A percentile compares a stretch with the other conserved stretches of the same genome.
phyloP scores from a whole-genome alignment of 768 basidiomycete genomes.

The Sarcodon aspratus region DNA sequence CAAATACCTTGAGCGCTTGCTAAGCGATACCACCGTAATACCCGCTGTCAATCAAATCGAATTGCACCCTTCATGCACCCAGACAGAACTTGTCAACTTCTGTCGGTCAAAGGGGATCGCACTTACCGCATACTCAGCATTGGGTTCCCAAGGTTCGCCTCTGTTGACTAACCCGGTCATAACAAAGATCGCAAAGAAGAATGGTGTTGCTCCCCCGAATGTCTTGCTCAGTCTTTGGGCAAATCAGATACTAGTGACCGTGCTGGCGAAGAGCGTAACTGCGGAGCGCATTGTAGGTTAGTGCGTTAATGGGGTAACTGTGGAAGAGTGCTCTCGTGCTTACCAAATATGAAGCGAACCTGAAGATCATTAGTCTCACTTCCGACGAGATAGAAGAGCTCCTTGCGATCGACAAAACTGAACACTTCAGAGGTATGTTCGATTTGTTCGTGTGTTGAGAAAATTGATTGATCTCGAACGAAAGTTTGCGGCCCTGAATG shows the following conservation, averaged over 20 bases:
- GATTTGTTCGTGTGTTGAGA: too few relatives aligned
- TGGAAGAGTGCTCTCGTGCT: neutral
- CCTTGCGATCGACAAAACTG: conserved; percentile 44
- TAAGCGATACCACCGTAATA: conserved; percentile 40
- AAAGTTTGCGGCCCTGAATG: conserved; percentile 41
- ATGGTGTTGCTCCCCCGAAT: conserved; percentile 49
- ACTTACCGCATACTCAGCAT: conserved; percentile 70
- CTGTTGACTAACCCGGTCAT: conserved; percentile 52
- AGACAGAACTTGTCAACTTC: conserved; percentile 52
- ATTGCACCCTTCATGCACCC: conserved; percentile 61
- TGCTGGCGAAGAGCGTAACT: conserved; percentile 72
- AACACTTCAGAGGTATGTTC: conserved; percentile 40
- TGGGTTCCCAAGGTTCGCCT: conserved; percentile 63
- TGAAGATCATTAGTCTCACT: conserved; percentile 47
- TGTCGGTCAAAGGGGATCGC: conserved; percentile 56
- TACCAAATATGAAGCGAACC: conserved; percentile 32
- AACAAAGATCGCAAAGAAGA: conserved; percentile 46
- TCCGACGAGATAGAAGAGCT: conserved; percentile 51
- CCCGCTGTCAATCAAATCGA: conserved; percentile 80
- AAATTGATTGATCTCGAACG: too few relatives aligned
- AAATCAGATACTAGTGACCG: conserved; percentile 48
- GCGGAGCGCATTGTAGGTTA: conserved; percentile 45
- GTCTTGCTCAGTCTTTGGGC: conserved; percentile 66
- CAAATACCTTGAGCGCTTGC: conserved; percentile 47
- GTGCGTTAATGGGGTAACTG: conserved; percentile 7